phyloP scores from a whole-genome alignment of 352 stramenopile genomes.

The Proteromonas lacertae region DNA sequence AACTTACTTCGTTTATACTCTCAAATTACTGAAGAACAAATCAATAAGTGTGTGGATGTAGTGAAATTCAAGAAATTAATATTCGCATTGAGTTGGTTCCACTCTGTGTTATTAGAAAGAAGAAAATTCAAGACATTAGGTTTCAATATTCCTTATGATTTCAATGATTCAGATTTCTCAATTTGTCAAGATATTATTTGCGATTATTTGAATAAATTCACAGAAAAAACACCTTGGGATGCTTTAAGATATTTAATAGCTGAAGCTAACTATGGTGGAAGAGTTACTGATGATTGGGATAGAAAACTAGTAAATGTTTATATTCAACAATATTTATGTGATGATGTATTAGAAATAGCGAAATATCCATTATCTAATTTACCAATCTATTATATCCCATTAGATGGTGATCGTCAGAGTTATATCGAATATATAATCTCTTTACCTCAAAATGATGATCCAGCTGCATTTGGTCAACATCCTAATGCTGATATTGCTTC shows the following conservation, averaged over 20 bases:
- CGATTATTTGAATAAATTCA: constrained; percentile 37
- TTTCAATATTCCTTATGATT: constrained; percentile 88
- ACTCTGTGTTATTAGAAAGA: constrained; percentile 60
- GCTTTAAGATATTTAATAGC: constrained; percentile 74
- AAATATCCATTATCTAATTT: constrained; percentile 38
- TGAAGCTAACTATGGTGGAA: constrained; percentile 72
- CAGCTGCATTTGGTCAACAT: constrained; percentile 63
- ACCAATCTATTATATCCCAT: constrained; percentile 59
- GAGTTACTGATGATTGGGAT: constrained; percentile 78
- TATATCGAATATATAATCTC: constrained; percentile 58
- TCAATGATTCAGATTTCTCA: constrained; percentile 77
- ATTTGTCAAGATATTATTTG: constrained; percentile 74
- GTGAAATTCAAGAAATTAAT: constrained; percentile 15
- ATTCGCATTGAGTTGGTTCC: constrained; percentile 77
- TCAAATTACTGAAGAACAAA: constrained; percentile 40
- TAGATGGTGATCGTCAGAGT: constrained; percentile 37
- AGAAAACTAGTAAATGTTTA: constrained; percentile 57
- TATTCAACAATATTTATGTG: constrained; percentile 67
- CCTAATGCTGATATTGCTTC: constrained; percentile 69
- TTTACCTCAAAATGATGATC: constrained; percentile 46
- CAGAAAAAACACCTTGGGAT: constrained; percentile 11
- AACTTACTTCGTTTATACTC: constrained; percentile 74
- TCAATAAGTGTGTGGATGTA: constrained; percentile 26
- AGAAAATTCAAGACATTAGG: constrained; percentile 77
- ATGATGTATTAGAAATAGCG: constrained; percentile 19